Conservation (phyloP, 2,329 filamentous ascomycete genomes). For the Trichoderma guizhouense region DNA sequence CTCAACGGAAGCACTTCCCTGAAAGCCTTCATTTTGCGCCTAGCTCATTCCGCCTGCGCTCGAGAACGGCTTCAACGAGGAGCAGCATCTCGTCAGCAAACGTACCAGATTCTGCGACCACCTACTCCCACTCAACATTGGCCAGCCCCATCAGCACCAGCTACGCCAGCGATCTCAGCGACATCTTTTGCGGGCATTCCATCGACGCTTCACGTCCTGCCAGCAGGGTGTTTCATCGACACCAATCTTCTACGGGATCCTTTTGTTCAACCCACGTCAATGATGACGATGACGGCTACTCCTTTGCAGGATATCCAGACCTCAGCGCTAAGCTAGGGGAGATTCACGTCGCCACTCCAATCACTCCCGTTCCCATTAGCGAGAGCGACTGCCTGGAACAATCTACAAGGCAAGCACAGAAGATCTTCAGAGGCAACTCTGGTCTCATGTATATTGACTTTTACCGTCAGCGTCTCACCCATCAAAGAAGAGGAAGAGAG, state of each 20-base stretch:
- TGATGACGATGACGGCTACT: slow-evolving; percentile 32
- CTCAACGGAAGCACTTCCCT: slow-evolving; percentile 26
- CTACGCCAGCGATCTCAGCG: slow-evolving; percentile 34
- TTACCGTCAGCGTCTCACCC: slow-evolving; percentile 15
- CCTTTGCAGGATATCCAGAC: slow-evolving; percentile 29
- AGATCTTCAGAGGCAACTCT: not conserved
- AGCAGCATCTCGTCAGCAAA: slow-evolving; percentile 38
- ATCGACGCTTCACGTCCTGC: slow-evolving; percentile 26
- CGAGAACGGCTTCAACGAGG: slow-evolving; percentile 37
- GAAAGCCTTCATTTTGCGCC: slow-evolving; percentile 32
- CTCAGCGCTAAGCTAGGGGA: slow-evolving; percentile 18
- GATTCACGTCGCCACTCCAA: slow-evolving; percentile 14
- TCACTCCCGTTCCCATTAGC: slow-evolving; percentile 5
- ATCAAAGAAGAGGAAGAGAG: slow-evolving; percentile 20
- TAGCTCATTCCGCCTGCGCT: slow-evolving; percentile 31
- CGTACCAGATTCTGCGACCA: slow-evolving; percentile 39
- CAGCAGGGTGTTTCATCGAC: slow-evolving; percentile 33
- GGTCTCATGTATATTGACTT: slow-evolving; percentile 7
- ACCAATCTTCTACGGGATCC: slow-evolving; percentile 34
- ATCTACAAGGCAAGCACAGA: slow-evolving; percentile 14
- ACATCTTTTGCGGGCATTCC: slow-evolving; percentile 30
- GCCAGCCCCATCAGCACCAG: slow-evolving; percentile 37
- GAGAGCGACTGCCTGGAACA: slow-evolving; percentile 10
- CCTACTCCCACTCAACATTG: slow-evolving; percentile 34
- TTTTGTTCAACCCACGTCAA: slow-evolving; percentile 39